phyloP scores from a whole-genome alignment of 2,329 filamentous ascomycete genomes.

The Penicillium sp. region DNA sequence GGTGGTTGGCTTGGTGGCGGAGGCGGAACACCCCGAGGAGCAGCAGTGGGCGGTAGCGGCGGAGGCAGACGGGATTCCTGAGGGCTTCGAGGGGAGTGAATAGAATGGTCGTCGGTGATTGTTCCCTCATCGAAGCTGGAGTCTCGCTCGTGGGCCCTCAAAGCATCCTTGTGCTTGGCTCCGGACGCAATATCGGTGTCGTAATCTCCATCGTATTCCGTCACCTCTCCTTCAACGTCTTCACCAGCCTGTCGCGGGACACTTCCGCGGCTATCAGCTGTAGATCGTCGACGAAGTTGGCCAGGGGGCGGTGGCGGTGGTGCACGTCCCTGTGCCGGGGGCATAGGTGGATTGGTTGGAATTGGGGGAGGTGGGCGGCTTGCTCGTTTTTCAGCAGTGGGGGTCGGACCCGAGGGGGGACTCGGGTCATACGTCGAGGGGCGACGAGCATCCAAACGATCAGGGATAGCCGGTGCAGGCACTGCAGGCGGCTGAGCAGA shows the following conservation, averaged over 20 bases:
- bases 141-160: slow-evolving; percentile 79
- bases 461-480: slow-evolving; percentile 47
- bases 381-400: slow-evolving; percentile 42
- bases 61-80: slow-evolving; percentile 45
- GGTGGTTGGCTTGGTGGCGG: slow-evolving; percentile 65
- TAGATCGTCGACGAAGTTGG: slow-evolving; percentile 59
- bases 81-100: slow-evolving; percentile 49
- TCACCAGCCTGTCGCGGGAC: slow-evolving; percentile 53
- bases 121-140: slow-evolving; percentile 72
- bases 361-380: slow-evolving; percentile 49
- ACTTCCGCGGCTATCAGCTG: slow-evolving; percentile 54
- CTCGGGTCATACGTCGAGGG: slow-evolving; percentile 48
- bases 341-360: slow-evolving; percentile 41
- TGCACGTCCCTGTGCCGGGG: slow-evolving; percentile 57
- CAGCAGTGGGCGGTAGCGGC: slow-evolving; percentile 59
- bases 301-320: slow-evolving; percentile 65
- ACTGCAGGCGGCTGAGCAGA: slow-evolving; percentile 51
- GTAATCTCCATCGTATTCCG: slow-evolving; percentile 96
- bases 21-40: slow-evolving; percentile 64
- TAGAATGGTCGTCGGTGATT: slow-evolving; percentile 56
- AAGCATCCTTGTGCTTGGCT: slow-evolving; percentile 87
- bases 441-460: slow-evolving; percentile 41
- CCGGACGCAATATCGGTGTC: slow-evolving; percentile 96
- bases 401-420: slow-evolving; percentile 37
- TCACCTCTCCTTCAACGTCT: slow-evolving; percentile 76